These are phyloP conservation scores for Phytophthora pinifolia DNA, from an alignment of 352 stramenopile species.

Conservation along the genomic window DNA sequence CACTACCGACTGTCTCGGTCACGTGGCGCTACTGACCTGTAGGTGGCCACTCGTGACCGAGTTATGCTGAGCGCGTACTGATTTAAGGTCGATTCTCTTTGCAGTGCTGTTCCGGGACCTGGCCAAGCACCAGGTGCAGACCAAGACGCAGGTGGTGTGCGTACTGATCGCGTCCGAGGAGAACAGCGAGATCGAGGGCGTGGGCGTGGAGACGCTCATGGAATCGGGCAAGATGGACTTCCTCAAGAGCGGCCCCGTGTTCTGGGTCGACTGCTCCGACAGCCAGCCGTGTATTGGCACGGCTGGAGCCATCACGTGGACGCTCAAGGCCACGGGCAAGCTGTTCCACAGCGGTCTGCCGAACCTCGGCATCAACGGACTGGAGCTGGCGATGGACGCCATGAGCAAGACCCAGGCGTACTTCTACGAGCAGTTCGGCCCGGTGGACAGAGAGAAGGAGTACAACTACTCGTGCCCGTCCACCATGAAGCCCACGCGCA, in stretches of 20 bases:
- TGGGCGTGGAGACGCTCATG: slow-evolving; percentile 90
- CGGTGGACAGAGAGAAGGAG: slow-evolving; percentile 75
- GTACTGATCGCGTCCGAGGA: slow-evolving; percentile 92
- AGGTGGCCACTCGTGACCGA: slow-evolving; percentile 10
- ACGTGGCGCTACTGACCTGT: slow-evolving; percentile 92
- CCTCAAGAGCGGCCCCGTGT: slow-evolving; percentile 91
- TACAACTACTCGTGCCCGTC: slow-evolving; percentile 92
- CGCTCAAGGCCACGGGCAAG: slow-evolving; percentile 89
- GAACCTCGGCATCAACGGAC: slow-evolving; percentile 88
- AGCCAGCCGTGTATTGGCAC: slow-evolving; percentile 93
- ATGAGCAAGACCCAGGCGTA: slow-evolving; percentile 82
- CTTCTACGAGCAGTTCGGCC: slow-evolving; percentile 91
- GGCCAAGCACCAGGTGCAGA: slow-evolving; percentile 69
- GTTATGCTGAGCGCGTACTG: too few relatives aligned
- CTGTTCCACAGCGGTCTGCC: slow-evolving; percentile 92
- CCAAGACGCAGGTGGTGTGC: slow-evolving; percentile 79
- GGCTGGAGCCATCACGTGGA: slow-evolving; percentile 86
- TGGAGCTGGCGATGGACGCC: slow-evolving; percentile 89
- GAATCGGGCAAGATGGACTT: slow-evolving; percentile 90
- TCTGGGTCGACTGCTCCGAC: slow-evolving; percentile 93
- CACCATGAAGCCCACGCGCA: slow-evolving; percentile 88
- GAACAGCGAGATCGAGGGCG: slow-evolving; percentile 77
- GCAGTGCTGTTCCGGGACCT: slow-evolving; percentile 66
- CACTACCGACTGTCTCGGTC: slow-evolving; percentile 93
- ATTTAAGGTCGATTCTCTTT: too few relatives aligned